Evolutionary conservation across 805 yeast genomes (phyloP).

Genomic region (Suhomyces vadensis): DNA sequence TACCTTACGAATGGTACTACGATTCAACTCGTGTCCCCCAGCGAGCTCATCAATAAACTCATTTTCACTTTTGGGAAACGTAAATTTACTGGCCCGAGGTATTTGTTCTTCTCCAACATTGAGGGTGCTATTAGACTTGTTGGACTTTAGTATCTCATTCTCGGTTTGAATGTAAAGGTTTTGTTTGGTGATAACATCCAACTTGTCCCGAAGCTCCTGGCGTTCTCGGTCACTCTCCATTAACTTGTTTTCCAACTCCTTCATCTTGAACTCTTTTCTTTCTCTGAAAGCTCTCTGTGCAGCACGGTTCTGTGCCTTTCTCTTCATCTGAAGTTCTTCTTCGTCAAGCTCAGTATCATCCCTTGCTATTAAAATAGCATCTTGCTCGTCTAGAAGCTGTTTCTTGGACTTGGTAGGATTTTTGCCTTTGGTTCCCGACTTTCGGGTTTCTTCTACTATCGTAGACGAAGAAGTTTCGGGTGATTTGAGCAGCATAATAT

Average conservation of each 20-base stretch:
- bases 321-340: constrained; percentile 50
- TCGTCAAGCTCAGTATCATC: constrained; percentile 42
- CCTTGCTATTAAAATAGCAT: constrained; percentile 34
- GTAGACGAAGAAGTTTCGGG: constrained; percentile 4
- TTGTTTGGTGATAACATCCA: constrained; percentile 53
- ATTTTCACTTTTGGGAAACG: constrained; percentile 36
- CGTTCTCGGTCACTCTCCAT: constrained; percentile 57
- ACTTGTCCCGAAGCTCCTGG: constrained; percentile 44
- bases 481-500: constrained; percentile 1
- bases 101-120: neutral
- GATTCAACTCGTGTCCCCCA: constrained; percentile 28
- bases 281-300: constrained; percentile 88
- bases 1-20: constrained; percentile 33
- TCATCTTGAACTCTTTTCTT: constrained; percentile 70
- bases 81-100: constrained; percentile 19
- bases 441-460: neutral
- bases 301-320: constrained; percentile 80
- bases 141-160: constrained; percentile 54
- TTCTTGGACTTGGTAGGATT: constrained; percentile 21
- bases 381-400: constrained; percentile 35
- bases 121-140: constrained; percentile 11
- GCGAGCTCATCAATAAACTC: constrained; percentile 35
- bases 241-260: constrained; percentile 64
- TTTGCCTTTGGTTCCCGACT: constrained; percentile 1
- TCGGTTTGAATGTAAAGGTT: constrained; percentile 61